These are phyloP conservation scores for Coemansia pectinata DNA, from an alignment of 192 early-diverging fungal species.

Conservation along the genomic window DNA sequence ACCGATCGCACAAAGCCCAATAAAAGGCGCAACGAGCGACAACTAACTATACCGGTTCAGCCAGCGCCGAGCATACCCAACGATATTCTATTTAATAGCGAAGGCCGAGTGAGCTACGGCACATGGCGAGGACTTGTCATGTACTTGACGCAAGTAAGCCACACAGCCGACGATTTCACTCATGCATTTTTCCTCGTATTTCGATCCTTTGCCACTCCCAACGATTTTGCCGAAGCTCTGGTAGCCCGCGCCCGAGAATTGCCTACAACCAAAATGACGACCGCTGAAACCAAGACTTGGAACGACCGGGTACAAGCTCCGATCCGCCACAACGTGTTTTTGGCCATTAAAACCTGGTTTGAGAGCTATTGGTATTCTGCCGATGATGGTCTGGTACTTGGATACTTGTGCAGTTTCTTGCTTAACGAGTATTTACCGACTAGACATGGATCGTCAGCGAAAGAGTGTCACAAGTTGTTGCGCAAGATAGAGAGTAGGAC, in stretches of 20 bases:
- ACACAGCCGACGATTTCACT: slow-evolving; percentile 55
- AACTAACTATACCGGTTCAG: background rate
- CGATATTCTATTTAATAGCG: slow-evolving; percentile 41
- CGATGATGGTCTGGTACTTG: slow-evolving; percentile 45
- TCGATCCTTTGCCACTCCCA: slow-evolving; percentile 74
- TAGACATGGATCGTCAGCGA: slow-evolving; percentile 20
- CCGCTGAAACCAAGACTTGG: slow-evolving; percentile 63
- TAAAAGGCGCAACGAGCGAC: background rate
- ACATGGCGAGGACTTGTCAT: slow-evolving; percentile 43
- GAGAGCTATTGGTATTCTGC: slow-evolving; percentile 68
- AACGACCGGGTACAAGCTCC: slow-evolving; percentile 60
- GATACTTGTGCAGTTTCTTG: slow-evolving; percentile 35
- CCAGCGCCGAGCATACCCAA: background rate
- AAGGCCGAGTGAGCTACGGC: slow-evolving; percentile 53
- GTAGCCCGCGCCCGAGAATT: slow-evolving; percentile 64
- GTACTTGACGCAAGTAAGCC: slow-evolving; percentile 56
- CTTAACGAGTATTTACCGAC: slow-evolving; percentile 30
- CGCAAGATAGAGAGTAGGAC: slow-evolving; percentile 17
- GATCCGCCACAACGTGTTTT: slow-evolving; percentile 72
- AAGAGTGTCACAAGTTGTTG: slow-evolving; percentile 40
- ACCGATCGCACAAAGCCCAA: background rate
- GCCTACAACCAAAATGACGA: slow-evolving; percentile 57
- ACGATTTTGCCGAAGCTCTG: slow-evolving; percentile 64
- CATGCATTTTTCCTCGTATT: slow-evolving; percentile 84
- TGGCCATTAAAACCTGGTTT: slow-evolving; percentile 81